Conservation (phyloP, 2,329 filamentous ascomycete species). For the Epichloe sp. region DNA sequence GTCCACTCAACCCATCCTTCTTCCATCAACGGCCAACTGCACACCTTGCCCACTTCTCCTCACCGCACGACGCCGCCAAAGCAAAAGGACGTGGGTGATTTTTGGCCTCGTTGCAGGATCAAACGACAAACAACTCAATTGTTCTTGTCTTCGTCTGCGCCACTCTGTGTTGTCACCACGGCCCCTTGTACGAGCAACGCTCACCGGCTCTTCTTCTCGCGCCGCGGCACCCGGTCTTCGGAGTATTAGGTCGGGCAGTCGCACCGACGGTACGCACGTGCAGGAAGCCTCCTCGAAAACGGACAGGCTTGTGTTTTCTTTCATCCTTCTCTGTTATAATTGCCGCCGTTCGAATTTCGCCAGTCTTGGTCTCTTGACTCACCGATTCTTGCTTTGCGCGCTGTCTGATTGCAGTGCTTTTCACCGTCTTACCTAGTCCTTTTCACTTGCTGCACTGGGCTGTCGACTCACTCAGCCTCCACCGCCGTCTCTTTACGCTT, state of each 20-base stretch:
- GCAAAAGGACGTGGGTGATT: background rate
- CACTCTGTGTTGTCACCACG: background rate
- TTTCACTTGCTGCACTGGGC: background rate
- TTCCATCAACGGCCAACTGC: background rate
- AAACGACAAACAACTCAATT: too few relatives aligned
- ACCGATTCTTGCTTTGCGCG: background rate
- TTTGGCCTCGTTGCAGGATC: background rate
- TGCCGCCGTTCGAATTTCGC: background rate
- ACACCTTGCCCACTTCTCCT: background rate
- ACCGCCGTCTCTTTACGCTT: background rate
- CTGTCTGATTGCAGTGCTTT: background rate
- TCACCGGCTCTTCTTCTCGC: conserved; percentile 1
- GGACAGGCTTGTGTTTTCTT: background rate
- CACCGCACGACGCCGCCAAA: background rate
- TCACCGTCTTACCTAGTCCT: background rate
- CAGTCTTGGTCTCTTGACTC: background rate
- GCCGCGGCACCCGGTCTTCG: background rate
- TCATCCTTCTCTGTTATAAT: background rate
- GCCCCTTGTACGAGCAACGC: background rate
- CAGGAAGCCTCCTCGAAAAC: background rate
- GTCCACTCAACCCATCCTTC: background rate
- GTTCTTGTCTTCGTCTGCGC: background rate
- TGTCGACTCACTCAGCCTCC: background rate
- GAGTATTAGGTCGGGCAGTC: background rate
- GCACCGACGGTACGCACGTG: conserved; percentile 4